Evolutionary conservation across 352 stramenopile species (phyloP).

Genomic region (Phytophthora podocarpi): DNA sequence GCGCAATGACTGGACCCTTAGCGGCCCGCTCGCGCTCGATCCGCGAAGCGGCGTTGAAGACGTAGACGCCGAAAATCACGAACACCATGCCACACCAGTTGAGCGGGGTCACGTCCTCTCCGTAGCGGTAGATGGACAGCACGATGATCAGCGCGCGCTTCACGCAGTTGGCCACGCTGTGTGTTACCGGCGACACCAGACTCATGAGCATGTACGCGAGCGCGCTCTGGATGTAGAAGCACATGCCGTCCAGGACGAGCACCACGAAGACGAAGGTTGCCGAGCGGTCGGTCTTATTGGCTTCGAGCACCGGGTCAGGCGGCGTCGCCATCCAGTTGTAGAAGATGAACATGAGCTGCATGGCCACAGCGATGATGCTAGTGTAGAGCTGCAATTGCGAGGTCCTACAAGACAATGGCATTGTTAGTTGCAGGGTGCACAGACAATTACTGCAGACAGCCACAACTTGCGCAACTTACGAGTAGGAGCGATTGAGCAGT

Average conservation of each 20-base stretch:
- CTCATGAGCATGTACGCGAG: slow-evolving; percentile 93
- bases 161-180: slow-evolving; percentile 91
- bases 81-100: slow-evolving; percentile 89
- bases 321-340: slow-evolving; percentile 65
- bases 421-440: background rate
- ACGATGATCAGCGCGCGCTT: slow-evolving; percentile 91
- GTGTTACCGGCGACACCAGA: slow-evolving; percentile 89
- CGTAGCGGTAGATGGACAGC: slow-evolving; percentile 91
- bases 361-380: slow-evolving; percentile 79
- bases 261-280: slow-evolving; percentile 54
- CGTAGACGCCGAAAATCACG: slow-evolving; percentile 89
- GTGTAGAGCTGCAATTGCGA: slow-evolving; percentile 92
- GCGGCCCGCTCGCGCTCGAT: slow-evolving; percentile 50
- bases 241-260: slow-evolving; percentile 71
- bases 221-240: slow-evolving; percentile 91
- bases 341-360: slow-evolving; percentile 85
- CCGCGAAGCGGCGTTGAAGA: slow-evolving; percentile 82
- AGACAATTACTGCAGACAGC: background rate
- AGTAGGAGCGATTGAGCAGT: slow-evolving; percentile 81
- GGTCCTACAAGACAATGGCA: slow-evolving; percentile 37
- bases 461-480: slow-evolving; percentile 40
- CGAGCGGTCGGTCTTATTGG: slow-evolving; percentile 38
- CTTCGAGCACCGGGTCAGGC: slow-evolving; percentile 27
- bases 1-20: slow-evolving; percentile 40
- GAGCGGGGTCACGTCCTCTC: slow-evolving; percentile 79